These are phyloP conservation scores for Suillus discolor DNA, from an alignment of 768 basidiomycete species.

Conservation along the genomic window DNA sequence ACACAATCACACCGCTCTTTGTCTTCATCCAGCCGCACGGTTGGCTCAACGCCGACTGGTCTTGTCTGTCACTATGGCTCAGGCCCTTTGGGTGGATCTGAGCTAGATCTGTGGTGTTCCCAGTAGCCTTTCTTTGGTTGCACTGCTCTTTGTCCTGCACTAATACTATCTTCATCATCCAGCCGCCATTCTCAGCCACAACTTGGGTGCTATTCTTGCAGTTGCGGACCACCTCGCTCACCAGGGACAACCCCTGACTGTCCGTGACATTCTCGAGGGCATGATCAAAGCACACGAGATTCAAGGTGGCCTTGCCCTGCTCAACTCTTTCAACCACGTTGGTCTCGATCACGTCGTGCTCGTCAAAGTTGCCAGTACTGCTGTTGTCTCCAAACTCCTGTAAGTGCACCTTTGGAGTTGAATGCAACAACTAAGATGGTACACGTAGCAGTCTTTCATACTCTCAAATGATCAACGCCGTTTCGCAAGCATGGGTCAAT, in stretches of 20 bases:
- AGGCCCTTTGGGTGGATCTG: no score
- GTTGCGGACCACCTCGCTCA: constrained; percentile 91
- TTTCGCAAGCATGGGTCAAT: constrained; percentile 94
- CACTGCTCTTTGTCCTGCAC: no score
- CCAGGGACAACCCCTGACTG: constrained; percentile 73
- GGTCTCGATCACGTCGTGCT: constrained; percentile 95
- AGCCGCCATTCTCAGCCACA: no score
- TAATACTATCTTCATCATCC: no score
- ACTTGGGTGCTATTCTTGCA: constrained; percentile 90
- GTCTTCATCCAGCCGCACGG: no score
- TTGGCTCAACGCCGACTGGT: no score
- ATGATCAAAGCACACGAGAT: constrained; percentile 99
- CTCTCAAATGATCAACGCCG: constrained; percentile 86
- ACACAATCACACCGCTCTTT: no score
- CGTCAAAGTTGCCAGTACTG: constrained; percentile 95
- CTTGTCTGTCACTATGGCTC: no score
- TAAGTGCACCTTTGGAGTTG: constrained; percentile 24
- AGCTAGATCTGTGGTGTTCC: no score
- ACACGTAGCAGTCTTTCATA: constrained; percentile 64
- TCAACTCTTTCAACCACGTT: constrained; percentile 94
- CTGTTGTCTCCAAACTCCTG: constrained; percentile 91
- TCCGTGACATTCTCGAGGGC: constrained; percentile 80
- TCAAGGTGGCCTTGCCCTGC: constrained; percentile 85
- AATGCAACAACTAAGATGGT: constrained; percentile 4
- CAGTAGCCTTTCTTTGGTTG: no score